Evolutionary conservation across 129 eudicot genomes (phyloP).

Genomic region (Kitagawia praeruptora): DNA sequence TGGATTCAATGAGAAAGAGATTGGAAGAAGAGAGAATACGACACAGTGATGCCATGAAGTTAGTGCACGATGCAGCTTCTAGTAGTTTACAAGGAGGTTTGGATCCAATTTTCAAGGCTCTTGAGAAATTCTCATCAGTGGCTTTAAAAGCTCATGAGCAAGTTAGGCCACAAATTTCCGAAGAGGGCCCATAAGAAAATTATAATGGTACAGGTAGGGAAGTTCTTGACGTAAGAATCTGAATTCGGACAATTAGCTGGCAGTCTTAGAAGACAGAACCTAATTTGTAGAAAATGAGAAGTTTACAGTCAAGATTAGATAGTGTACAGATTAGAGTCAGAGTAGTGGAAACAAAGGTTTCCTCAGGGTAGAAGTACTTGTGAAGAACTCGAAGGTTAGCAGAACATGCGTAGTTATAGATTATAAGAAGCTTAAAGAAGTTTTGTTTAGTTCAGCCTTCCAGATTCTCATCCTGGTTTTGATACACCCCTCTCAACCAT

Average conservation of each 20-base stretch:
- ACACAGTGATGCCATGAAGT: conserved; percentile 71
- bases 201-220: neutral
- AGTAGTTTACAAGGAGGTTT: conserved; percentile 85
- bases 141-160: conserved; percentile 76
- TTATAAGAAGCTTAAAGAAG: neutral
- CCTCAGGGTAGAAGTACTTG: neutral
- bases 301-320: neutral
- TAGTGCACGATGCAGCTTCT: conserved; percentile 73
- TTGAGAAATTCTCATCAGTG: conserved; percentile 68
- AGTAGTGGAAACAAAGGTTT: neutral
- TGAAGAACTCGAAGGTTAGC: neutral
- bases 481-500: neutral
- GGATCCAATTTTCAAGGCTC: conserved; percentile 83
- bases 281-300: neutral
- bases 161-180: conserved; percentile 39
- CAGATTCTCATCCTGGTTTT: neutral
- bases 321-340: conserved; percentile 6
- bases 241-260: neutral
- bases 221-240: neutral
- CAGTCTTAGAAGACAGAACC: neutral
- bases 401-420: neutral
- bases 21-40: conserved; percentile 58
- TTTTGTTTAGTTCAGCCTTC: neutral
- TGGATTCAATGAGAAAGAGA: conserved; percentile 41
- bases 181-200: conserved; percentile 5